Evolutionary conservation across 2,329 filamentous ascomycete species (phyloP), one percentile per base, ranked within the genome.

Genomic region (Colletotrichum gloeosporioides): DNA sequence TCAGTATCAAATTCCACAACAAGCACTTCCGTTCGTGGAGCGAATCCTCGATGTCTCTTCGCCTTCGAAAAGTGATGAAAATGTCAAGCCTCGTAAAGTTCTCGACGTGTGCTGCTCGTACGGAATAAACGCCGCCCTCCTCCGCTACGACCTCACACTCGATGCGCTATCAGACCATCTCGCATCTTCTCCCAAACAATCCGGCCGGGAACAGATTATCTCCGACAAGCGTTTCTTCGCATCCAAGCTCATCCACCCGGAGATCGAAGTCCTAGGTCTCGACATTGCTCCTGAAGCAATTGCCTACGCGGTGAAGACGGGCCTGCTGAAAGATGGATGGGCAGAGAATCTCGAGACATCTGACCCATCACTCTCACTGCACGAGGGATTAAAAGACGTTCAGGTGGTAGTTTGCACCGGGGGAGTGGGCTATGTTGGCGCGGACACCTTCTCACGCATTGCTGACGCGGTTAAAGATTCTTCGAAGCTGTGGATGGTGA

Each of bases 101-200:
- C 61, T 75, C 5, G 72, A 75, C 4, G 68, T 75, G 0, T 72
- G 72, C 68, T 75, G 68, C 25, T 71, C 61, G 6, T 75, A 75
- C 59, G 72, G 72, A 5, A 75, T 71, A 36, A 75, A 75, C 61
- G 68, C 68, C 6, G 72, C 72, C 2, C 68, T 75, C 16, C 59
- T 75, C 34, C 68, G 72, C 25, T 31, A 36, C 61, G 36, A 66
- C 4, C 15, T 71, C n/a, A 53, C 32, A 8, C 44, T 75, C 5
- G 61, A 72, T 18, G 16, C 8, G 2, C 27, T 75, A 27, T 25
- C 27, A 5, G 7, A 16, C 13, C 44, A 75, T 31, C 65, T 66
- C 22, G 72, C 44, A 4, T 70, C 59, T 5, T 71, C 12, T 18
- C 25, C 53, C 4, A 49, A n/a, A 18, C 53, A 6, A 5, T 61